A percentile compares a stretch with the other conserved stretches of the same genome.
phyloP scores from a whole-genome alignment of 2,329 filamentous ascomycete genomes.

The Curvularia eragrostidis region DNA sequence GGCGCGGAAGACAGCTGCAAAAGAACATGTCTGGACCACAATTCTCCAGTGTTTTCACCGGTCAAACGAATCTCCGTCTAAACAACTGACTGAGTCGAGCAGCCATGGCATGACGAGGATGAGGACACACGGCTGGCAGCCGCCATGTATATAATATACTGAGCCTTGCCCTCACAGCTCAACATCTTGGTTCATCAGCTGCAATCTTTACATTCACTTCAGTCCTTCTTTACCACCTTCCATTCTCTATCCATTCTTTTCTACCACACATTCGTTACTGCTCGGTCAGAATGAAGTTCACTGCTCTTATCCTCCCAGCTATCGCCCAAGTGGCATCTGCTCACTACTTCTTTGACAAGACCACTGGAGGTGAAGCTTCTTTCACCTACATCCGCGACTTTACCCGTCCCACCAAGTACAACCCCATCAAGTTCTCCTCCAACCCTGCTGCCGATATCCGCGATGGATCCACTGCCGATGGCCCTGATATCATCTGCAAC shows the following conservation, averaged over 20 bases:
- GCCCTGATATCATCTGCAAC: conserved; percentile 38
- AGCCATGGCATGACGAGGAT: neutral
- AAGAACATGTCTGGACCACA: neutral
- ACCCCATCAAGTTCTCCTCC: conserved; percentile 34
- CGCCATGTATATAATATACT: neutral
- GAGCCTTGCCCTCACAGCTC: neutral
- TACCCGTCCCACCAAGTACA: conserved; percentile 29
- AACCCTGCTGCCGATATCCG: conserved; percentile 23
- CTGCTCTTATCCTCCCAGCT: conserved; percentile 8
- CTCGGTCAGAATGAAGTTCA: conserved; percentile 17
- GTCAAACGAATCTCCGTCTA: conserved; percentile 6
- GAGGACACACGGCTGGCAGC: neutral
- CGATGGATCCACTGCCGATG: conserved; percentile 30
- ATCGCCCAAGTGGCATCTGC: conserved; percentile 26
- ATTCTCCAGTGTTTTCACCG: conserved; percentile 1
- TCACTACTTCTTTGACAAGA: conserved; percentile 38
- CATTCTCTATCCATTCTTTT: neutral
- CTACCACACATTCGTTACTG: conserved; percentile 10
- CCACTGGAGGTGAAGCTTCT: conserved; percentile 23
- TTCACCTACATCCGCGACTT: conserved; percentile 33
- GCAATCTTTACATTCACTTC: conserved; percentile 13
- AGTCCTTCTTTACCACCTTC: conserved; percentile 1
- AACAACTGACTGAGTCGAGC: conserved; percentile 2
- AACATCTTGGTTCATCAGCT: neutral
- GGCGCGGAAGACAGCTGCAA: conserved; percentile 1